A percentile compares a stretch with the other conserved stretches of the same genome.
Evolutionary conservation across 2,329 filamentous ascomycete genomes (phyloP).

Genomic region (Cytospora piceicola): DNA sequence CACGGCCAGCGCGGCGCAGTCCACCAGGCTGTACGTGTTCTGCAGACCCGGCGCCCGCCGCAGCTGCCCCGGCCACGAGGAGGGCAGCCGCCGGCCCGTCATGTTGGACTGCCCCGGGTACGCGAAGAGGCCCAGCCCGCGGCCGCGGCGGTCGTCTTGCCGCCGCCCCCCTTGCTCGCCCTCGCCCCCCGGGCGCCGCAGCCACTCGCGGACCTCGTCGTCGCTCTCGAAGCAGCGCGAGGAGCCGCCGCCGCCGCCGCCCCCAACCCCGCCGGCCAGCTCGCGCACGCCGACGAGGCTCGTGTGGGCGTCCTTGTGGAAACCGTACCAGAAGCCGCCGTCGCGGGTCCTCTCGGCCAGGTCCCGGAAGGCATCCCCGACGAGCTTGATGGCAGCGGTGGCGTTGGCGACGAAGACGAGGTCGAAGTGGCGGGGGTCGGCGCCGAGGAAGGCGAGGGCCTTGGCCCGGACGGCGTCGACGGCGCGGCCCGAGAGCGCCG

Average conservation of each 20-base stretch:
- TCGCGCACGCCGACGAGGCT: slow-evolving; percentile 72
- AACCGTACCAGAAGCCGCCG: slow-evolving; percentile 59
- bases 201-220: slow-evolving; percentile 51
- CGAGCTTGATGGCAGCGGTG: slow-evolving; percentile 86
- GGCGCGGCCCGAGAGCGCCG: slow-evolving; percentile 58
- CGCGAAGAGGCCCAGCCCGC: slow-evolving; percentile 56
- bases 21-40: slow-evolving; percentile 58
- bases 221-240: slow-evolving; percentile 64
- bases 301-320: slow-evolving; percentile 65
- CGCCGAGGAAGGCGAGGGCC: slow-evolving; percentile 61
- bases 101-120: slow-evolving; percentile 74
- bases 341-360: slow-evolving; percentile 51
- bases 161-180: no score
- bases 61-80: slow-evolving; percentile 54
- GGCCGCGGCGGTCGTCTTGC: no score
- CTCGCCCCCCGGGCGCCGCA: slow-evolving; percentile 37
- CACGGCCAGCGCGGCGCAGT: slow-evolving; percentile 68
- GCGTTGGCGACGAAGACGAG: slow-evolving; percentile 83
- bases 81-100: slow-evolving; percentile 65
- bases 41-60: slow-evolving; percentile 40
- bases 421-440: slow-evolving; percentile 61
- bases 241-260: slow-evolving; percentile 50
- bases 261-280: slow-evolving; percentile 53
- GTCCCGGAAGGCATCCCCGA: slow-evolving; percentile 61
- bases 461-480: slow-evolving; percentile 60